A percentile compares a stretch with the other conserved stretches of the same genome.
Conservation (phyloP, 1,284 basidiomycete species). For the Butyriboletus appendiculatus region DNA sequence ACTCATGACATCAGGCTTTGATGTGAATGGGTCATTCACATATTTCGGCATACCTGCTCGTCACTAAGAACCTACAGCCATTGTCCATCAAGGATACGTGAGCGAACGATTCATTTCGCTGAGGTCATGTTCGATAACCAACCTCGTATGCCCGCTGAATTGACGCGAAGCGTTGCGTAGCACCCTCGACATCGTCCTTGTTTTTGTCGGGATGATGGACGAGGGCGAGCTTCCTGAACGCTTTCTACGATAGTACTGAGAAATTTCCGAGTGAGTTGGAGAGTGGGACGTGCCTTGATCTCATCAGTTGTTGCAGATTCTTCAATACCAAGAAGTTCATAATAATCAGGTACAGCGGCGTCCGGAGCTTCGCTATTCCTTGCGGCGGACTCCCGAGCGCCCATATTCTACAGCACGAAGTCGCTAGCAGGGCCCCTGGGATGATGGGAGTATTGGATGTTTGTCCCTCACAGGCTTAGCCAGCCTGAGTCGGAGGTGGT, state of each 20-base stretch:
- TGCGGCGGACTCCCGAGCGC: conserved; percentile 63
- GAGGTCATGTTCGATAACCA: conserved; percentile 8
- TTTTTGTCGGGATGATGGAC: conserved; percentile 93
- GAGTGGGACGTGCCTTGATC: conserved; percentile 65
- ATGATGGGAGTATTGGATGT: not conserved
- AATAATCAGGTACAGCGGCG: conserved; percentile 61
- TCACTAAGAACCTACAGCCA: conserved; percentile 76
- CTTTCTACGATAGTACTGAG: conserved; percentile 50
- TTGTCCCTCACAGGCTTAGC: not conserved
- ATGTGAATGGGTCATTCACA: not conserved
- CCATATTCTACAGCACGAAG: conserved; percentile 47
- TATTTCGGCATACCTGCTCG: conserved; percentile 69
- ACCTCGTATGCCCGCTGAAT: conserved; percentile 96
- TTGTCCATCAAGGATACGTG: not conserved
- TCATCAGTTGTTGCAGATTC: conserved; percentile 85
- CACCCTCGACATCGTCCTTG: conserved; percentile 76
- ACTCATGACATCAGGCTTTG: conserved; percentile 20
- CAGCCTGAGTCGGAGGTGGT: not conserved
- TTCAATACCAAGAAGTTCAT: conserved; percentile 75
- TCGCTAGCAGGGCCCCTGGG: not conserved
- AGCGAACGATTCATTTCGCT: not conserved
- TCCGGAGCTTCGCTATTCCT: conserved; percentile 36
- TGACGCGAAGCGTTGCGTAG: conserved; percentile 86
- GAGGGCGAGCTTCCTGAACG: conserved; percentile 82
- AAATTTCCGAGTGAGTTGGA: not conserved